A percentile compares a stretch with the other conserved stretches of the same genome.
phyloP scores from a whole-genome alignment of 108 stramenopile species.

The Epithemia pelagica region DNA sequence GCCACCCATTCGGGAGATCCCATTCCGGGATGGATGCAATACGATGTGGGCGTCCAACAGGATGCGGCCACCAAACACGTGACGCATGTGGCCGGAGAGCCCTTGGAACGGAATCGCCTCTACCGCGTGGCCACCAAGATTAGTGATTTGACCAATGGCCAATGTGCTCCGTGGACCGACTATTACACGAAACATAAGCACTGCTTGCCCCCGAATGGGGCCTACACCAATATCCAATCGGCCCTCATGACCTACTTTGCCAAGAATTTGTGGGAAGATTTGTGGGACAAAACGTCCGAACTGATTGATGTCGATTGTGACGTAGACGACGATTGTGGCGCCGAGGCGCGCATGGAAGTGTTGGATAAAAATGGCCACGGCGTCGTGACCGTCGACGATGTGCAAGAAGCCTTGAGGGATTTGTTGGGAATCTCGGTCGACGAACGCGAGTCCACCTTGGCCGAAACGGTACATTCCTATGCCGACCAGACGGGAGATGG shows the following conservation, averaged over 20 bases:
- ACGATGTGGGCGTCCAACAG: conserved; percentile 33
- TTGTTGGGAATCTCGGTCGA: conserved; percentile 30
- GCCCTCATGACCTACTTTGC: conserved; percentile 50
- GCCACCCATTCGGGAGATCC: conserved; percentile 47
- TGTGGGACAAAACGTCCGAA: conserved; percentile 27
- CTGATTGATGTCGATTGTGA: conserved; percentile 20
- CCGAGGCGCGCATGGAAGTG: conserved; percentile 25
- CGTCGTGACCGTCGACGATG: conserved; percentile 28
- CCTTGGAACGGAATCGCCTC: conserved; percentile 24
- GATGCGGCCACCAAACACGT: conserved; percentile 18
- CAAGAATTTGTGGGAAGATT: conserved; percentile 30
- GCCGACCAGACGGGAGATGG: conserved; percentile 35
- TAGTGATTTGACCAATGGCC: conserved; percentile 45
- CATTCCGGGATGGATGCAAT: conserved; percentile 52
- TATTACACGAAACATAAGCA: conserved; percentile 31
- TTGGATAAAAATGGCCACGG: conserved; percentile 31
- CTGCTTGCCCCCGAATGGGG: conserved; percentile 35
- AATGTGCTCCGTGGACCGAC: conserved; percentile 34
- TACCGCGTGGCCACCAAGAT: conserved; percentile 52
- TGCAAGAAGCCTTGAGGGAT: conserved; percentile 35
- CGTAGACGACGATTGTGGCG: conserved; percentile 13
- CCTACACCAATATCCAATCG: conserved; percentile 42
- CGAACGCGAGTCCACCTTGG: conserved; percentile 22
- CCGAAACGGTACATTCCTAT: conserved; percentile 34
- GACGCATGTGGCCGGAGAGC: conserved; percentile 35